These are phyloP conservation scores for Pholiota adiposa DNA, from an alignment of 1,284 basidiomycete species.

Conservation along the genomic window DNA sequence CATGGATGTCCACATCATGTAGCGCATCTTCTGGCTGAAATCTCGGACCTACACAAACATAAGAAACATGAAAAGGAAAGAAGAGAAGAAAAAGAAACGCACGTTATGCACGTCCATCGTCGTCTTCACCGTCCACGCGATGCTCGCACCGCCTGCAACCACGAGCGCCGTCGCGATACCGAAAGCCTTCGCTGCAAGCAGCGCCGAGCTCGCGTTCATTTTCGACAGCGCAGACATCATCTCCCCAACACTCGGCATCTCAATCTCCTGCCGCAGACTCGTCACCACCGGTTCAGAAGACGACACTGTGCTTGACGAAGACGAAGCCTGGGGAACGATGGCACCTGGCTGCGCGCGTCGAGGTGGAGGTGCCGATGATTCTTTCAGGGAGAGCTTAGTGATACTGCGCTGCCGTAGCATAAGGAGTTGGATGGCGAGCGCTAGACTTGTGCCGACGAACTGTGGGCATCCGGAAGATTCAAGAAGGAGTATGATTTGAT, in stretches of 20 bases:
- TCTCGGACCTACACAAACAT: conserved; percentile 48
- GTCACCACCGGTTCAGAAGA: conserved; percentile 9
- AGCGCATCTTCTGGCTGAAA: conserved; percentile 58
- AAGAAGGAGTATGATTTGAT: not conserved
- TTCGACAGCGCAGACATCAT: conserved; percentile 37
- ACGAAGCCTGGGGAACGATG: not conserved
- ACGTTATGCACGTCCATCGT: conserved; percentile 41
- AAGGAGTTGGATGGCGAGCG: conserved; percentile 37
- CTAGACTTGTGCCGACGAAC: conserved; percentile 39
- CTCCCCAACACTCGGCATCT: conserved; percentile 30
- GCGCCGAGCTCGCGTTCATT: conserved; percentile 35
- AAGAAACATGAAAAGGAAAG: not conserved
- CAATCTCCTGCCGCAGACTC: conserved; percentile 26
- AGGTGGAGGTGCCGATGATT: conserved; percentile 18
- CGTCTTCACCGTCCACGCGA: conserved; percentile 36
- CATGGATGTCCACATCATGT: conserved; percentile 44
- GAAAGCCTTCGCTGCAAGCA: conserved; percentile 44
- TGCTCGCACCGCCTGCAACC: conserved; percentile 31
- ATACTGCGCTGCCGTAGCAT: conserved; percentile 32
- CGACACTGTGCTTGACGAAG: conserved; percentile 10
- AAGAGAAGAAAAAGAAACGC: conserved; percentile 16
- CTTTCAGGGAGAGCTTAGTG: conserved; percentile 23
- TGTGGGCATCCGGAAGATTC: conserved; percentile 14
- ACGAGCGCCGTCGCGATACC: conserved; percentile 45
- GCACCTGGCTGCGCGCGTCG: conserved; percentile 8